Percentiles rank a stretch among this genome's conserved stretches.
Conservation (phyloP, 2,329 filamentous ascomycete species). For the Aspergillus versicolor region DNA sequence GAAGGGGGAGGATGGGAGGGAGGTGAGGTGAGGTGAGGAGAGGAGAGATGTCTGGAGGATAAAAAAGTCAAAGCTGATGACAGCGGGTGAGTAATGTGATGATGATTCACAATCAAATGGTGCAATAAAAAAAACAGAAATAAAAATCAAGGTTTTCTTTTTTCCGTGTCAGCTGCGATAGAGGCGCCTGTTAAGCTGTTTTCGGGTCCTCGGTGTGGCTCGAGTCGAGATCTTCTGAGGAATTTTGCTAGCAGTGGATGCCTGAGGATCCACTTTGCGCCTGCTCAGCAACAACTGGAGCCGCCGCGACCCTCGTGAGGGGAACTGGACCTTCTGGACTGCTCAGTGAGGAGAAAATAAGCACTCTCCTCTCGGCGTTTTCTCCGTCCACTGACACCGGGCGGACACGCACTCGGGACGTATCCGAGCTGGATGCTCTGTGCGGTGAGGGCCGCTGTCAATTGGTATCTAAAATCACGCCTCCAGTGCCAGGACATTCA, state of each 20-base stretch:
- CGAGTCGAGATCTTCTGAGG: conserved; percentile 9
- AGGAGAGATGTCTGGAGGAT: conserved; percentile 4
- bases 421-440: neutral
- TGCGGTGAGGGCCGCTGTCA: neutral
- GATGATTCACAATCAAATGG: conserved; percentile 7
- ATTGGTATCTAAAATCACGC: neutral
- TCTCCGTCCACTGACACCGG: neutral
- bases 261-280: conserved; percentile 6
- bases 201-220: conserved; percentile 38
- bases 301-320: neutral
- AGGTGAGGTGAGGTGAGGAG: neutral
- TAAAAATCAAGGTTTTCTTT: conserved; percentile 13
- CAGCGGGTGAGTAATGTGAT: neutral
- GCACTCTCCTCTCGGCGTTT: neutral
- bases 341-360: conserved; percentile 18
- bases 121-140: conserved; percentile 11
- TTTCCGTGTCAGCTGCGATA: conserved; percentile 12
- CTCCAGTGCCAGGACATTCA: neutral
- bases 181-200: conserved; percentile 26
- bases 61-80: neutral
- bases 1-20: conserved; percentile 5
- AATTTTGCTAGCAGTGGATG: neutral
- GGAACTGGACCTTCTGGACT: neutral
- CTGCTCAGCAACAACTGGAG: neutral
- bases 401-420: neutral